Base-by-base conservation (phyloP, 106 monocot species). In the Agapanthus africanus region DNA sequence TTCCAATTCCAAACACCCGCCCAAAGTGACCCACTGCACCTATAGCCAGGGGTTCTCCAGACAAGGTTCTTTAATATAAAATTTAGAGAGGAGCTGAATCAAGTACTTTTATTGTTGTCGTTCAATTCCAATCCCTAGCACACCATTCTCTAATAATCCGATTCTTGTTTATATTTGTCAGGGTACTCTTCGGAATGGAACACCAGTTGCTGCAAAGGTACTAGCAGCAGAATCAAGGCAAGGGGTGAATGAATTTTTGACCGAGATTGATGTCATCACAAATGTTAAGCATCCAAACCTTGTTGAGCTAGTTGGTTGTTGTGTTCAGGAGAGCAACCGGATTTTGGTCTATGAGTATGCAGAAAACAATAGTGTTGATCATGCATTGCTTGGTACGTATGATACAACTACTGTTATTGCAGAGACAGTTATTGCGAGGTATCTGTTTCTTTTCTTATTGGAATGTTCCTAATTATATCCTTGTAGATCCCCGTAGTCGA, bases 281-380 rank as follows among this genome's bases (percentile, higher is more conserved):
- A 77, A 83, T 69, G 80, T 83, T n/a, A 83, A 73, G 65, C 87
- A 87, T 63, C 64, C 73, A 32, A 87, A 87, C 69, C 87, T 87
- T 59, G 80, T 83, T 65, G 69, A 74, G 68, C 63, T 87, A 44
- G 14, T 83, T 26, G 87, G 87, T 23, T 83, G 83, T 60, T 83
- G 87, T 62, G 47, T 87, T 39, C 66, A 80, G 63, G 73, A 50
- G 44, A 40, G 15, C 10, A 70, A 67, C 5, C 61, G 76, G 65
- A 75, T 87, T 35, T 76, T 87, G 71, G 71, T 87, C 22, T 87
- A 87, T 63, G 79, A 83, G 32, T 80, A 65, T 59, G 37, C 63
- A 4, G 80, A 77, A 28, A 87, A 87, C 44, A 80, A 69, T 23
- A 83, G 87, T 41, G 37, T 83, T 35, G 77, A 87, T 71, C 80